Conservation (phyloP, 1,284 basidiomycete genomes). For the Rhodotorula sp. region DNA sequence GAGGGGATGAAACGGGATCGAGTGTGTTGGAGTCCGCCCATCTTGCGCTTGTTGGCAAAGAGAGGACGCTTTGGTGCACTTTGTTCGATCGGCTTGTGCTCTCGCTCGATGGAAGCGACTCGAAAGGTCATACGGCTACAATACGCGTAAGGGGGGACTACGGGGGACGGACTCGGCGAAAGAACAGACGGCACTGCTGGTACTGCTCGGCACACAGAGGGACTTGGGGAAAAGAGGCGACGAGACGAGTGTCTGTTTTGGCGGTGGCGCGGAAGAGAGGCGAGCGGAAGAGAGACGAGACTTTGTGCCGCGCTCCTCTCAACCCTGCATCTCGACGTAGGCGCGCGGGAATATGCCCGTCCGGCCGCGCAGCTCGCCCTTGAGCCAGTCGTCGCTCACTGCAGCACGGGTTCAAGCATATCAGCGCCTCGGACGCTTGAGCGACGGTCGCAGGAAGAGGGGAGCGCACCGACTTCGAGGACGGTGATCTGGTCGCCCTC, state of each 20-base stretch:
- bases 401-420: not conserved
- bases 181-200: too few relatives aligned
- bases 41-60: too few relatives aligned
- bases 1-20: too few relatives aligned
- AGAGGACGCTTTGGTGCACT: too few relatives aligned
- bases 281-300: not conserved
- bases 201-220: too few relatives aligned
- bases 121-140: too few relatives aligned
- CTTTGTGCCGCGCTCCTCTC: not conserved
- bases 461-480: slow-evolving; percentile 28
- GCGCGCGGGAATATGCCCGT: slow-evolving; percentile 27
- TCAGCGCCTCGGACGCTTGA: not conserved
- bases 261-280: not conserved
- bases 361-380: slow-evolving; percentile 21
- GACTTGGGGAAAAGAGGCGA: not conserved
- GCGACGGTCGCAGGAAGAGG: not conserved
- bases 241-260: not conserved
- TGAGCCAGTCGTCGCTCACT: slow-evolving; percentile 32
- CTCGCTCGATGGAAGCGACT: too few relatives aligned
- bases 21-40: too few relatives aligned
- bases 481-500: slow-evolving; percentile 32
- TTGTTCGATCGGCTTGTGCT: too few relatives aligned
- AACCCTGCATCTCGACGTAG: slow-evolving; percentile 21
- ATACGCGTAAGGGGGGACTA: too few relatives aligned
- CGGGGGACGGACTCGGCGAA: too few relatives aligned